Evolutionary conservation across 2,329 filamentous ascomycete species (phyloP), one percentile per base, ranked within the genome.

Genomic region (Monosporascus ibericus): DNA sequence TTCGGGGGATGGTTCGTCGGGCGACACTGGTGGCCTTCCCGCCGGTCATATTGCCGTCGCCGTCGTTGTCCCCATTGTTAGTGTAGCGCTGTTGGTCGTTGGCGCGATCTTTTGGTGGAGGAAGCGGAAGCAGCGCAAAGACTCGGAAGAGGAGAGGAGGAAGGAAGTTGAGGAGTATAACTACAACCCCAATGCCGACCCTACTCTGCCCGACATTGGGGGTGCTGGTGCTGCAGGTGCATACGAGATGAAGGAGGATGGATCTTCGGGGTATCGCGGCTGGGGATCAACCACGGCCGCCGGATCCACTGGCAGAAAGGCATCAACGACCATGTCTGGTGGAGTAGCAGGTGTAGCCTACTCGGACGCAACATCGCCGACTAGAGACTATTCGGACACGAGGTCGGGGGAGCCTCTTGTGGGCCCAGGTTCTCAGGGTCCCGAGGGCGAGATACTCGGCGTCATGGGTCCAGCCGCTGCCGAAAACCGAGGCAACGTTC

Each of bases 91-190:
- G 18, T 77, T 97, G 22, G 84, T 92, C 2, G 70, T 92, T 8
- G 83, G 82, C 3, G 88, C 85, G 6, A 77, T 96, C 27, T 91
- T 88, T 69, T 83, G 92, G 65, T 99, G 91, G 90, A 85, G 89
- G 67, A 91, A 85, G 74, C 87, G 91, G 57, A 95, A 95, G 74
- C 85, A 88, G 63, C 84, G 86, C 58, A 94, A 90, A 75, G 83
- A 84, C 57, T 88, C 87, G 15, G 90, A 94, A 65, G 94, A 96
- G 67, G 84, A 92, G 63, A 84, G 94, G 48, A 84, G 92, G 58
- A 96, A 96, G 74, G 94, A 99, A 71, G 91, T 96, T 11, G 92
- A 97, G 69, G 94, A 97, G 67, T 97, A 97, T 68, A 87, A 88
- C 34, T 97, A 92, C 76, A 97, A 97, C 69, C 94, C 94, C n/a